Evolutionary conservation across 441 rosid genomes (phyloP).

Genomic region (Populus hybrid): DNA sequence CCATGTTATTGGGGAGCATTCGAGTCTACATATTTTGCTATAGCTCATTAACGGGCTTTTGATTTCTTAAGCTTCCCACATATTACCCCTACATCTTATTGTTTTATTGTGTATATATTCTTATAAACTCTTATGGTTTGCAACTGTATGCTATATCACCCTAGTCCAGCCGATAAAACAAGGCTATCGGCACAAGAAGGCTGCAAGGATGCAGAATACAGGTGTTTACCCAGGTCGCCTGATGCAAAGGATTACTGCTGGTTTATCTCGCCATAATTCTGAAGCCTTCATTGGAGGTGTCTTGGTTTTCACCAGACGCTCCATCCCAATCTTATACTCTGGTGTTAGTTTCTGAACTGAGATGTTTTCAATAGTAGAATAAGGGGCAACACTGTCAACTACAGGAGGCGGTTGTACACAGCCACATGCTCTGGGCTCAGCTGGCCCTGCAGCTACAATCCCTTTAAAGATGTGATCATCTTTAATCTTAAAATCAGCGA

Average conservation of each 20-base stretch:
- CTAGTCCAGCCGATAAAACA: not conserved
- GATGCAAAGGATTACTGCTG: constrained; percentile 60
- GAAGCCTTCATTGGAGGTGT: constrained; percentile 71
- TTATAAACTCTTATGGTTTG: not conserved
- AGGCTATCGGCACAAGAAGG: not conserved
- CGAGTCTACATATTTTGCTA: not conserved
- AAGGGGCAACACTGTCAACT: constrained; percentile 46
- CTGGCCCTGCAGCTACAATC: constrained; percentile 58
- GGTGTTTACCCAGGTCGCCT: constrained; percentile 60
- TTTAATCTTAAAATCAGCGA: constrained; percentile 50
- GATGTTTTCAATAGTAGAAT: constrained; percentile 43
- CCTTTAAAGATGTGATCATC: constrained; percentile 64
- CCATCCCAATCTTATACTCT: constrained; percentile 56
- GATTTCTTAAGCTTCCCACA: not conserved
- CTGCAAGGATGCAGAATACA: not conserved
- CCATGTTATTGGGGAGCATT: not conserved
- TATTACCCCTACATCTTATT: not conserved
- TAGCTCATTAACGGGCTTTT: not conserved
- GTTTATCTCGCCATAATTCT: constrained; percentile 55
- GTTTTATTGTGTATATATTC: not conserved
- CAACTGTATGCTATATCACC: not conserved
- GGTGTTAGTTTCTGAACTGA: constrained; percentile 53
- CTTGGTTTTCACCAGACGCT: constrained; percentile 46
- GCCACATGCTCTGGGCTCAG: constrained; percentile 58
- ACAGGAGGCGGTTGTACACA: constrained; percentile 55